Evolutionary conservation across 441 rosid genomes (phyloP), one percentile per base, ranked within the genome.

Genomic region (Erodium moschatum): DNA sequence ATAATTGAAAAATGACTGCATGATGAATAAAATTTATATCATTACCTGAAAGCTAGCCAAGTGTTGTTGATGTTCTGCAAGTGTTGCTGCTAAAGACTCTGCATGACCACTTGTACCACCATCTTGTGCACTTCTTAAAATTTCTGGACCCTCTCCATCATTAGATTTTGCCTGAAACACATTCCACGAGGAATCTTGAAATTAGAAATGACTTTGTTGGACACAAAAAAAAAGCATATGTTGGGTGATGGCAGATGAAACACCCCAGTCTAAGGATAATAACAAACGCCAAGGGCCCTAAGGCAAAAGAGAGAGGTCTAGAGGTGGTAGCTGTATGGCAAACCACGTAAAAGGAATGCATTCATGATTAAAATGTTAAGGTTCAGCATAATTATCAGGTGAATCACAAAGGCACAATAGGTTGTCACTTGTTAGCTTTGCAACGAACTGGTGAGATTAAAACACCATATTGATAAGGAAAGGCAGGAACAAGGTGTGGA

Each of bases 91-190:
- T 75, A 95, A 81, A 68, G 96, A 95, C 76, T 90, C 98, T 44
- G 90, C 82, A 82, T 95, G 99, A 71, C 97, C 89, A 85, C 86
- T 86, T 58, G 87, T 78, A 77, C 87, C 83, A 54, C 95, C 90
- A 78, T 87, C 95, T 64, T 80, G 83, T 16, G 82, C 78, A 74
- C 86, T 83, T 69, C 88, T 86, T 79, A 95, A 79, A 70, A 95
- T 86, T 81, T 92, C 97, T 79, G 99, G 99, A 77, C 99, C 98
- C 70, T 90, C 90, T 79, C 98, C 99, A 29, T 90, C 89, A 79
- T 95, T 95, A 77, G 97, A 86, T 86, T 92, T 95, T 64, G 97
- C 95, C 99, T 95, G 68, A 73, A 79, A 73, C 40, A 48, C 12
- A 48, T 48, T 48, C 54, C 54, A 48, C 54, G 6, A 13, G 54